Percentiles rank a stretch among this genome's conserved stretches.
phyloP scores from a whole-genome alignment of 2,329 filamentous ascomycete genomes.

The Colletotrichum theobromicola region DNA sequence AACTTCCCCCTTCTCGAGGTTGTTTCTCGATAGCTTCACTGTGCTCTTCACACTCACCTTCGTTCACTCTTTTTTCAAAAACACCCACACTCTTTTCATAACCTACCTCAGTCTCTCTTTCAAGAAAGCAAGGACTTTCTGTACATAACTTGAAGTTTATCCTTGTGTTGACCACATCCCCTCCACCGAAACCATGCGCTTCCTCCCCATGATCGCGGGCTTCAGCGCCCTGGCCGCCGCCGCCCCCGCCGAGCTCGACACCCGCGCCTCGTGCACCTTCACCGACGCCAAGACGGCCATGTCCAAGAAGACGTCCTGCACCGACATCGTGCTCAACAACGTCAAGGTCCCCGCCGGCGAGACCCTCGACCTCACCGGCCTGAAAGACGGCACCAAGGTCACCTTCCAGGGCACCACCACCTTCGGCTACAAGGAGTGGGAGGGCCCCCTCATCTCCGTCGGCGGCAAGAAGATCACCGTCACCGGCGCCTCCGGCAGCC shows the following conservation, averaged over 20 bases:
- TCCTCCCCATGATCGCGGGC: slow-evolving; percentile 22
- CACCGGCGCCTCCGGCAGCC: slow-evolving; percentile 53
- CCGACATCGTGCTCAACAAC: slow-evolving; percentile 58
- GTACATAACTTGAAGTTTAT: slow-evolving; percentile 1
- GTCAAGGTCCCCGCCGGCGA: slow-evolving; percentile 62
- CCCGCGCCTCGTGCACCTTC: slow-evolving; percentile 54
- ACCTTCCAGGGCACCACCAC: slow-evolving; percentile 70
- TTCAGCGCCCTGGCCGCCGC: slow-evolving; percentile 30
- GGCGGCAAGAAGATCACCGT: slow-evolving; percentile 62
- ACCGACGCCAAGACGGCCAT: slow-evolving; percentile 52
- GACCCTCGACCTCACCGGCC: slow-evolving; percentile 62
- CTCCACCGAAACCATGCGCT: slow-evolving; percentile 1
- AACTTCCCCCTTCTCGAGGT: background rate
- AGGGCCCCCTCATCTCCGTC: slow-evolving; percentile 66
- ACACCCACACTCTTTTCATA: background rate
- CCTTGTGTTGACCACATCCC: background rate
- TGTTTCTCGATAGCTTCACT: background rate
- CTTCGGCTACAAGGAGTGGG: slow-evolving; percentile 71
- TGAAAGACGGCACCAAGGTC: slow-evolving; percentile 51
- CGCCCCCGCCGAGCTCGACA: slow-evolving; percentile 25
- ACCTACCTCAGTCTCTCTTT: slow-evolving; percentile 8
- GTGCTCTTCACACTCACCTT: slow-evolving; percentile 9
- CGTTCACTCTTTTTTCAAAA: slow-evolving; percentile 3
- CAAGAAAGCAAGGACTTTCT: background rate
- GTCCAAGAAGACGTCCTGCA: slow-evolving; percentile 55